Evolutionary conservation across 2,329 filamentous ascomycete genomes (phyloP).

Genomic region (Colletotrichum salicis): DNA sequence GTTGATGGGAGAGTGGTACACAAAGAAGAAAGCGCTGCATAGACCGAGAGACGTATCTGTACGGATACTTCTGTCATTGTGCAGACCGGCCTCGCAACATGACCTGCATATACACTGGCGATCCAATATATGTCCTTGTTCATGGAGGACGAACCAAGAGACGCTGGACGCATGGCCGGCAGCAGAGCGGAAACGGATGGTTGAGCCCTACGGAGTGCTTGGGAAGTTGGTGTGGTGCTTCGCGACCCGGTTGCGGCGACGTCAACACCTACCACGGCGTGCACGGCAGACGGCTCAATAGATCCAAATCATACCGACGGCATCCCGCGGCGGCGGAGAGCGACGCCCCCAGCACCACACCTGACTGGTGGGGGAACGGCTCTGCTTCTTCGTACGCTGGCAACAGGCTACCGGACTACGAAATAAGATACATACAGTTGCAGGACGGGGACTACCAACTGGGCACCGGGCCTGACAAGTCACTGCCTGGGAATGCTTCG

Average conservation of each 20-base stretch:
- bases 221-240: background rate
- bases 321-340: constrained; percentile 24
- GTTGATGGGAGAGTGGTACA: constrained; percentile 1
- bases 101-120: background rate
- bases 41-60: background rate
- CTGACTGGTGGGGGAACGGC: constrained; percentile 26
- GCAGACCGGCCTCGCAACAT: background rate
- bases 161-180: background rate
- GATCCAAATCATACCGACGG: constrained; percentile 4
- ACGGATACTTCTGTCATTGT: background rate
- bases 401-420: background rate
- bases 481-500: background rate
- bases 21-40: constrained; percentile 13
- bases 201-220: background rate
- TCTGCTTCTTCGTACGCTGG: background rate
- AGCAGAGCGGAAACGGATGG: constrained; percentile 23
- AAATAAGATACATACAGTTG: background rate
- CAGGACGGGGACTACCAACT: background rate
- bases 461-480: background rate
- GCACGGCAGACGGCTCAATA: constrained; percentile 6
- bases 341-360: background rate
- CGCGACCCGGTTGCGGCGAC: constrained; percentile 26
- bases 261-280: background rate
- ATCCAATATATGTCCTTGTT: constrained; percentile 6
- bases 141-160: background rate